These are phyloP conservation scores for Xylaria palmicola DNA, from an alignment of 495 filamentous ascomycete species.

Conservation along the genomic window DNA sequence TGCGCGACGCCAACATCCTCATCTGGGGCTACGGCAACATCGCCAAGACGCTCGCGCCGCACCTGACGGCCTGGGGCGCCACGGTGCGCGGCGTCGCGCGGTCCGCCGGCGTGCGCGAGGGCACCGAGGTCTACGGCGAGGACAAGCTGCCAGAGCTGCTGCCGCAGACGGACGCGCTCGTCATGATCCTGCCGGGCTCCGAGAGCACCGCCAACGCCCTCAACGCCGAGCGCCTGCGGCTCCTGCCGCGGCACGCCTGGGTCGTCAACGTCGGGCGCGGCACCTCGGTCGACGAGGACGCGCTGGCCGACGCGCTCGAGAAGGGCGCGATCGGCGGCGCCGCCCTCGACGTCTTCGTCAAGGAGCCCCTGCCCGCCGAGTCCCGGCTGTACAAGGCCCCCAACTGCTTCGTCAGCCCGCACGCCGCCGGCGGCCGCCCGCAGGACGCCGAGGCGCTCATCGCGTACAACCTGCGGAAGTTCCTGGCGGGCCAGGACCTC, in stretches of 20 bases:
- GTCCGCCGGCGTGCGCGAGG: slow-evolving; percentile 58
- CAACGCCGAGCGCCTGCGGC: slow-evolving; percentile 59
- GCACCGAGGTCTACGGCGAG: slow-evolving; percentile 50
- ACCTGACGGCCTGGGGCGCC: slow-evolving; percentile 59
- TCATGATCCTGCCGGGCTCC: slow-evolving; percentile 67
- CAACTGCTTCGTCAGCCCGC: slow-evolving; percentile 44
- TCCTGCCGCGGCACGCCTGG: slow-evolving; percentile 77
- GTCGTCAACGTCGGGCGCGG: slow-evolving; percentile 83
- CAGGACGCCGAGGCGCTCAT: slow-evolving; percentile 54
- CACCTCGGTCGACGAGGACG: slow-evolving; percentile 75
- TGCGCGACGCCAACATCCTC: slow-evolving; percentile 48
- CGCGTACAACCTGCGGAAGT: slow-evolving; percentile 51
- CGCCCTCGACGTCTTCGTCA: slow-evolving; percentile 79
- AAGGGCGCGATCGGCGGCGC: slow-evolving; percentile 63
- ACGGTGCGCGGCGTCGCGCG: slow-evolving; percentile 46
- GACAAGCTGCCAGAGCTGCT: slow-evolving; percentile 56
- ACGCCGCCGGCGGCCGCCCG: slow-evolving; percentile 52
- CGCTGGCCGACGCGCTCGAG: slow-evolving; percentile 70
- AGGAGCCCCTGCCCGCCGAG: slow-evolving; percentile 57
- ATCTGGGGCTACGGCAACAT: slow-evolving; percentile 89
- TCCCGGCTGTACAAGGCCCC: slow-evolving; percentile 39
- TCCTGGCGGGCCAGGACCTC: slow-evolving; percentile 53
- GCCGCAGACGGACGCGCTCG: slow-evolving; percentile 67
- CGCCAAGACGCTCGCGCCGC: slow-evolving; percentile 69
- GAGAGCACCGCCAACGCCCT: slow-evolving; percentile 74